phyloP scores from a whole-genome alignment of 306 rosid species.

The Parietaria judaica region DNA sequence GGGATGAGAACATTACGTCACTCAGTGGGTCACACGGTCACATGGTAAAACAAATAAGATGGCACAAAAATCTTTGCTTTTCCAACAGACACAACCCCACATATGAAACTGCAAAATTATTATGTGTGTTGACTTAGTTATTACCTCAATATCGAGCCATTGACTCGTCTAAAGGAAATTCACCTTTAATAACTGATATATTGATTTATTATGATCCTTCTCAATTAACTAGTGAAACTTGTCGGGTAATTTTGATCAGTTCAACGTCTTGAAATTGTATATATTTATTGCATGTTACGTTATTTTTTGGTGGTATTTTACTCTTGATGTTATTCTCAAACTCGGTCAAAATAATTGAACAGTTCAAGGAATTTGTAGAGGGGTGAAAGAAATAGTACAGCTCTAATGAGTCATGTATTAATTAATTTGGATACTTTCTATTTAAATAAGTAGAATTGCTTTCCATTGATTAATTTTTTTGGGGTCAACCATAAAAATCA shows the following conservation, averaged over 20 bases:
- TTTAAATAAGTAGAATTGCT: neutral
- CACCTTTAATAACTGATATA: neutral
- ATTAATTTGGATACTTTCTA: neutral
- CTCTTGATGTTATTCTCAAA: neutral
- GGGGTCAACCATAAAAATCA: neutral
- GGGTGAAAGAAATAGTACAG: too few species aligned
- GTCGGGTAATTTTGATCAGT: neutral
- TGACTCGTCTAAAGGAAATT: neutral
- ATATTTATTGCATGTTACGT: neutral
- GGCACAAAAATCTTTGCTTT: neutral
- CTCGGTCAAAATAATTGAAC: neutral
- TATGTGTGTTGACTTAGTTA: neutral
- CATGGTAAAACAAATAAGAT: neutral
- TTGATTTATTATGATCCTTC: neutral
- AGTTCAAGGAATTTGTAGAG: neutral
- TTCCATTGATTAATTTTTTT: neutral
- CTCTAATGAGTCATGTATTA: neutral
- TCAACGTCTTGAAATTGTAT: neutral
- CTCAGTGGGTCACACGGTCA: constrained; percentile 1
- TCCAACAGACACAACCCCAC: neutral
- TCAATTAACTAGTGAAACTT: neutral
- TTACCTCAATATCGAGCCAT: neutral
- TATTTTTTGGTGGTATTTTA: neutral
- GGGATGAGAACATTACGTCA: constrained; percentile 3
- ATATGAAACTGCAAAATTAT: neutral